Base-by-base conservation (phyloP, 2,329 filamentous ascomycete species). In the Aspergillus pseudoglaucus region DNA sequence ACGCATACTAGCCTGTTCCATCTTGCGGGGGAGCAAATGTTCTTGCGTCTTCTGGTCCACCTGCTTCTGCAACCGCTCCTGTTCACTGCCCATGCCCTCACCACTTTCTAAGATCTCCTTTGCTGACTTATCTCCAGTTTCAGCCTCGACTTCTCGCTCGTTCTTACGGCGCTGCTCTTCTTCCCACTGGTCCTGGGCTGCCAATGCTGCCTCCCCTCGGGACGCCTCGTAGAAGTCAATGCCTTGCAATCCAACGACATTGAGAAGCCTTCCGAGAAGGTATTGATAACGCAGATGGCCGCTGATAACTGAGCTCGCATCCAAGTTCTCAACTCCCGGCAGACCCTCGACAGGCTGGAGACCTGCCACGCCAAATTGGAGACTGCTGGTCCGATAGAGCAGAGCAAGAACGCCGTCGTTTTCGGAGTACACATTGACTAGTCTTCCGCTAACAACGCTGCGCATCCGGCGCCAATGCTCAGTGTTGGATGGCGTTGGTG, bases 331-430 rank as follows among this genome's bases (percentile, higher is more conserved):
- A 5, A 76, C 63, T 0, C 68, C 68, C 0, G 63, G 55, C 2
- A 75, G 62, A 12, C 62, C 79, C 48, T 82, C 69, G 20, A 94
- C 80, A 27, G 82, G 76, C 63, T 95, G 87, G 1, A 97, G 72
- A 0, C 90, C 91, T 0, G 90, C 90, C 38, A 95, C 81, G 3
- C 90, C 90, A 37, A 87, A 78, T 54, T 93, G 85, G 23, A 95
- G 79, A 49, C 84, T 90, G 37, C 87, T 89, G 2, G 88, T 85
- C 40, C 90, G 83, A 65, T 96, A 95, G 15, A 95, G 74, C 63
- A 95, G 91, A 1, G 83, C 90, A 1, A 96, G 81, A 27, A 96
- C 83, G 60, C 88, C 87, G 67, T 96, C 90, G 51, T 93, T 90
- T 45, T 85, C 82, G 1, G 88, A 91, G 68, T 85, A 95, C 7